Conservation (phyloP, 805 yeast species). For the Suhomyces vadensis region DNA sequence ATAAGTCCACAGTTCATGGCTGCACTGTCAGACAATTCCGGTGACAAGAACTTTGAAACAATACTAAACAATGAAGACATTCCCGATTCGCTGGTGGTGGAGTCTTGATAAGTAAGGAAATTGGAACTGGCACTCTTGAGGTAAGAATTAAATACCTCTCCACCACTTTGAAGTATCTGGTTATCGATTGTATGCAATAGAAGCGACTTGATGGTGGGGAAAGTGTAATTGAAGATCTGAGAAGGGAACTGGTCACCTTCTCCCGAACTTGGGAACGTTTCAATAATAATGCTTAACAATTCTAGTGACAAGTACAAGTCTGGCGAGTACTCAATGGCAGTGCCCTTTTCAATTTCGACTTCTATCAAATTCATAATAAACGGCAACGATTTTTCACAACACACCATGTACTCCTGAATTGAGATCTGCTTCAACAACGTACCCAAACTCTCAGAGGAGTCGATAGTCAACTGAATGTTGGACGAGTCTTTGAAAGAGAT, state of each 20-base stretch:
- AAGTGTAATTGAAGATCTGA: conserved; percentile 42
- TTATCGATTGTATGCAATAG: conserved; percentile 61
- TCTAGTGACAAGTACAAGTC: conserved; percentile 61
- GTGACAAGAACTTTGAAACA: conserved; percentile 68
- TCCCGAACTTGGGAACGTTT: conserved; percentile 36
- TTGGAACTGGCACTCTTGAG: conserved; percentile 42
- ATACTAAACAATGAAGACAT: conserved; percentile 59
- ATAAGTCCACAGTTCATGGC: conserved; percentile 75
- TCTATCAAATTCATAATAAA: conserved; percentile 40
- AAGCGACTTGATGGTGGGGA: conserved; percentile 44
- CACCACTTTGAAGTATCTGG: conserved; percentile 72
- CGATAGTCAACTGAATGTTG: conserved; percentile 66
- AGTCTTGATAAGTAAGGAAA: conserved; percentile 34
- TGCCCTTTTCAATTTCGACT: conserved; percentile 20
- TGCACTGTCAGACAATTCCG: conserved; percentile 74
- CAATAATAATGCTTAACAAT: conserved; percentile 51
- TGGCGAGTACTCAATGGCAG: conserved; percentile 54
- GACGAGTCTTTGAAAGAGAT: conserved; percentile 74
- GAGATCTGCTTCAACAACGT: conserved; percentile 54
- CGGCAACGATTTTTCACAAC: conserved; percentile 57
- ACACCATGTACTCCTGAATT: conserved; percentile 42
- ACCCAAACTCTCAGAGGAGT: conserved; percentile 68
- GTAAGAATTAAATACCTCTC: conserved; percentile 68
- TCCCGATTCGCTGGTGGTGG: conserved; percentile 44
- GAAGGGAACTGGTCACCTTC: conserved; percentile 29